Percentiles rank a stretch among this genome's conserved stretches.
Evolutionary conservation across 768 basidiomycete species (phyloP).

Genomic region (Suillus luteus): DNA sequence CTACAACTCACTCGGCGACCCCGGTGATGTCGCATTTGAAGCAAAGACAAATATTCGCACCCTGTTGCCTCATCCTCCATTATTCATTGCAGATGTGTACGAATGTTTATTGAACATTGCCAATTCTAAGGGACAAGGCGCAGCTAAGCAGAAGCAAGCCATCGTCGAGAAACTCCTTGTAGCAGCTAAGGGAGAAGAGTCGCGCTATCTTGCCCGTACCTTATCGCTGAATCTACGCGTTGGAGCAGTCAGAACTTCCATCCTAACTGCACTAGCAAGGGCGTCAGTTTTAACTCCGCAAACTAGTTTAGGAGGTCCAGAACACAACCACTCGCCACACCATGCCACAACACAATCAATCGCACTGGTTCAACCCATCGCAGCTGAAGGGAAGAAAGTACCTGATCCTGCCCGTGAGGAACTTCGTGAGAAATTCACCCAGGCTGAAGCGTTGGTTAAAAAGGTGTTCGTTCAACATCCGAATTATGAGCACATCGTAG

Average conservation of each 20-base stretch:
- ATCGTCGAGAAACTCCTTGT: conserved; percentile 83
- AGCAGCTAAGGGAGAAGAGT: conserved; percentile 83
- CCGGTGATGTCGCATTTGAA: conserved; percentile 85
- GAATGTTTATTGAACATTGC: conserved; percentile 67
- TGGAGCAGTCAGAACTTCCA: conserved; percentile 83
- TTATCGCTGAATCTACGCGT: conserved; percentile 79
- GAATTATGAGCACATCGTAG: conserved; percentile 69
- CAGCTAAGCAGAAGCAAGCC: conserved; percentile 72
- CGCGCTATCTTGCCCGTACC: conserved; percentile 78
- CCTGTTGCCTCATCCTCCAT: conserved; percentile 67
- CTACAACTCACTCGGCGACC: conserved; percentile 77
- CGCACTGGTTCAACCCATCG: conserved; percentile 21
- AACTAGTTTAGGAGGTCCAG: conserved; percentile 22
- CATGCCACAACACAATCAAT: conserved; percentile 27
- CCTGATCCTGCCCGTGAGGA: conserved; percentile 36
- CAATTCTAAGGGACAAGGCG: conserved; percentile 70
- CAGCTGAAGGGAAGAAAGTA: conserved; percentile 28
- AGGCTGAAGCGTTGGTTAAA: conserved; percentile 67
- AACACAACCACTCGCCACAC: conserved; percentile 27
- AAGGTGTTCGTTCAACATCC: conserved; percentile 79
- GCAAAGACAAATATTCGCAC: conserved; percentile 79
- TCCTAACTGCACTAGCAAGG: conserved; percentile 78
- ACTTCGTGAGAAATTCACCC: conserved; percentile 44
- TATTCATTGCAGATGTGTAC: conserved; percentile 68
- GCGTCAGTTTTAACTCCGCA: conserved; percentile 68